Percentiles rank a stretch among this genome's conserved stretches.
phyloP scores from a whole-genome alignment of 208 protist species.

The Acanthamoeba culbertsoni region DNA sequence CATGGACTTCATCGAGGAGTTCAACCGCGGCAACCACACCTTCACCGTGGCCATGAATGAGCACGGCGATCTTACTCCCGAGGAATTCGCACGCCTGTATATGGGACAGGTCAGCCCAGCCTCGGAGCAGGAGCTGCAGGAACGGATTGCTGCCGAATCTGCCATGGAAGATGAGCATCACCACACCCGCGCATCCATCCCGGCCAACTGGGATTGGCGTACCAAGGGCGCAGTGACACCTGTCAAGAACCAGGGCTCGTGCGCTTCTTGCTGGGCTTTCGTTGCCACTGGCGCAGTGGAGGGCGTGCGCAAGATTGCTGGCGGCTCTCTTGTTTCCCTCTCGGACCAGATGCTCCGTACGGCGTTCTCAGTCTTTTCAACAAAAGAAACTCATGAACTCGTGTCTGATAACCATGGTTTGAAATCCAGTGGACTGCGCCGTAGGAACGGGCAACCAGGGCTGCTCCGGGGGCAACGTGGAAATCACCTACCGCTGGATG shows the following conservation, averaged over 20 bases:
- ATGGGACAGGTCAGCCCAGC: background rate
- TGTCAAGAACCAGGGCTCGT: slow-evolving; percentile 94
- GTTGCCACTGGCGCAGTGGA: slow-evolving; percentile 92
- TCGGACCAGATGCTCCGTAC: slow-evolving; percentile 39
- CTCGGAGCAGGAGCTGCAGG: too few species aligned
- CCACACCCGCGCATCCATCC: too few species aligned
- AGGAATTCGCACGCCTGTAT: slow-evolving; percentile 54
- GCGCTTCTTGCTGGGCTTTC: slow-evolving; percentile 97
- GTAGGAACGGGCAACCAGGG: slow-evolving; percentile 76
- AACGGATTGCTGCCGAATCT: too few species aligned
- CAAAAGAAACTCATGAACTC: background rate
- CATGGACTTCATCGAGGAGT: background rate
- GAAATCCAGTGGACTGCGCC: slow-evolving; percentile 83
- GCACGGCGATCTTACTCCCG: slow-evolving; percentile 66
- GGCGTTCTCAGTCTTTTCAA: background rate
- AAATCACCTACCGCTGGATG: slow-evolving; percentile 87
- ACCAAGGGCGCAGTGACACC: slow-evolving; percentile 86
- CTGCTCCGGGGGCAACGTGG: slow-evolving; percentile 91
- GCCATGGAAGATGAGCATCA: too few species aligned
- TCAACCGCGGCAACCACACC: background rate
- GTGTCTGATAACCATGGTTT: background rate
- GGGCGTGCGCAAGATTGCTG: slow-evolving; percentile 77
- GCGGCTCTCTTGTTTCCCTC: background rate
- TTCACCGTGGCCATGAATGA: slow-evolving; percentile 67
- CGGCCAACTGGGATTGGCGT: slow-evolving; percentile 86